Evolutionary conservation across 345 rosid species (phyloP).

Genomic region (Abelmoschus esculentus): DNA sequence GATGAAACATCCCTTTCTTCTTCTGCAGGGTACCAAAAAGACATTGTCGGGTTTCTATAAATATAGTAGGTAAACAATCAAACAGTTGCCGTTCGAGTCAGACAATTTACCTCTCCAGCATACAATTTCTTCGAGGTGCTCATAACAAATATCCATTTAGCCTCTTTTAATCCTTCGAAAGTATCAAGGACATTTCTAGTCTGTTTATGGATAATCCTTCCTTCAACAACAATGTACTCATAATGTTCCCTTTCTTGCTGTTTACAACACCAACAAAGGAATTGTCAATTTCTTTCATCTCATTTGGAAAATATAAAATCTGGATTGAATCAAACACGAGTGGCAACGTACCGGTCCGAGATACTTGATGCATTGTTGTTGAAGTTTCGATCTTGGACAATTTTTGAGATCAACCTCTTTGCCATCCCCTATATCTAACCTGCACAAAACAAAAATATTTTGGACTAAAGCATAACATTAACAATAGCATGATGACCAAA

Average conservation of each 20-base stretch:
- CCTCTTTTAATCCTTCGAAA: slow-evolving; percentile 27
- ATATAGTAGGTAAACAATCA: not conserved
- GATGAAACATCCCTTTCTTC: slow-evolving; percentile 88
- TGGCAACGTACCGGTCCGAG: slow-evolving; percentile 74
- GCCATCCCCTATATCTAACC: slow-evolving; percentile 93
- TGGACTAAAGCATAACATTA: too few species aligned
- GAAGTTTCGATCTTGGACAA: slow-evolving; percentile 62
- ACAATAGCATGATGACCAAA: too few species aligned
- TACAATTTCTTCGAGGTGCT: slow-evolving; percentile 67
- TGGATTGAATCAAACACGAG: not conserved
- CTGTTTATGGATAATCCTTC: slow-evolving; percentile 61
- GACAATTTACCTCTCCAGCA: slow-evolving; percentile 47
- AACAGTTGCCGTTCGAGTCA: not conserved
- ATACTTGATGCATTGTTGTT: slow-evolving; percentile 71
- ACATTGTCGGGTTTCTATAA: not conserved
- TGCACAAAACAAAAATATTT: slow-evolving; percentile 13
- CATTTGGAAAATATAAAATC: not conserved
- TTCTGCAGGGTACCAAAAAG: slow-evolving; percentile 40
- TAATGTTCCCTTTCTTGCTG: slow-evolving; percentile 88
- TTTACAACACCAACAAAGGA: not conserved
- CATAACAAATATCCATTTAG: slow-evolving; percentile 86
- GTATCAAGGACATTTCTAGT: slow-evolving; percentile 49
- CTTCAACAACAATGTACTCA: slow-evolving; percentile 50
- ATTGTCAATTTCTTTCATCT: not conserved
- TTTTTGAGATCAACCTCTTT: slow-evolving; percentile 62